Evolutionary conservation across 2,329 filamentous ascomycete genomes (phyloP).

Genomic region (Xylaria sp.): DNA sequence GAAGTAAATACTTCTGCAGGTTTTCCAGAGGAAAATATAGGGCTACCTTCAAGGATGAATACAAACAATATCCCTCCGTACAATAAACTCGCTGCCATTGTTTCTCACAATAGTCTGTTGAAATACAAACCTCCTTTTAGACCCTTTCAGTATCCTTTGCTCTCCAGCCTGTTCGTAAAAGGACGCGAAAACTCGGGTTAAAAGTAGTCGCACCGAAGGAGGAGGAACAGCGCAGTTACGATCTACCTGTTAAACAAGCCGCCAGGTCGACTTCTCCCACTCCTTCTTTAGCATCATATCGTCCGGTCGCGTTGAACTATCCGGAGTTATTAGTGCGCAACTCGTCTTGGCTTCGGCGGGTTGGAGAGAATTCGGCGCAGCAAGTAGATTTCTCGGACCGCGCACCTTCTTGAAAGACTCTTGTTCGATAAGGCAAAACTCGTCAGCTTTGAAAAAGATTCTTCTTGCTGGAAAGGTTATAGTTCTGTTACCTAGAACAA

Average conservation of each 20-base stretch:
- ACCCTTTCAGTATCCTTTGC: no score
- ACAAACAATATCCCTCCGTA: no score
- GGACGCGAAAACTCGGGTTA: no score
- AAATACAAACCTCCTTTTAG: no score
- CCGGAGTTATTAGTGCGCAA: background rate
- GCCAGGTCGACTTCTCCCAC: background rate
- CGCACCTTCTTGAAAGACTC: background rate
- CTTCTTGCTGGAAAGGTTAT: background rate
- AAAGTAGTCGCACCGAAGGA: background rate
- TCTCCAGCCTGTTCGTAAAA: no score
- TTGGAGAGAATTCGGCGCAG: background rate
- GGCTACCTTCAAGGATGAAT: no score
- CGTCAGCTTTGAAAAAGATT: background rate
- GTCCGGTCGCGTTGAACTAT: background rate
- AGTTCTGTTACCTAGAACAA: background rate
- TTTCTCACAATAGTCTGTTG: no score
- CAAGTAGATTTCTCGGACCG: background rate
- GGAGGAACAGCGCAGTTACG: background rate
- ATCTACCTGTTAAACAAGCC: background rate
- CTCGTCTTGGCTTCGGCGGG: background rate
- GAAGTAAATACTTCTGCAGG: no score
- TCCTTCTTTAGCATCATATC: background rate
- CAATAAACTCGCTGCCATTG: no score
- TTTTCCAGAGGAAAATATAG: no score
- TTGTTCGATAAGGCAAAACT: background rate